Evolutionary conservation across 768 basidiomycete genomes (phyloP).

Genomic region (Russula griseocarnosa): DNA sequence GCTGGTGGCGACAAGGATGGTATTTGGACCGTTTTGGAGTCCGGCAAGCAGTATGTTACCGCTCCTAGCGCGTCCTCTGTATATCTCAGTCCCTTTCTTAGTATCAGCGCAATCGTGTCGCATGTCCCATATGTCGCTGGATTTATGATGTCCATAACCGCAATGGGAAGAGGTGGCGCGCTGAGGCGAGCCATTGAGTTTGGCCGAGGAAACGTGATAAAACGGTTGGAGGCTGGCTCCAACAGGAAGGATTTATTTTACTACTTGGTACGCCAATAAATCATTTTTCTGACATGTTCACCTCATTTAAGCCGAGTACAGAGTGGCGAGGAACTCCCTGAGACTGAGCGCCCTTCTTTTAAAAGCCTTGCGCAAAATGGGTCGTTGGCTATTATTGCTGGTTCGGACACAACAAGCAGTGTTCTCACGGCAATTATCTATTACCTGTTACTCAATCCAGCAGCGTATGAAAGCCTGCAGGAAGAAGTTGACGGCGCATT

Average conservation of each 20-base stretch:
- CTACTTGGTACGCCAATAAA: slow-evolving; percentile 35
- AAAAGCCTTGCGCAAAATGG: slow-evolving; percentile 36
- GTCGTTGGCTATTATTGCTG: slow-evolving; percentile 40
- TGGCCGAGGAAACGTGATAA: not conserved
- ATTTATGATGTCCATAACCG: too few species aligned
- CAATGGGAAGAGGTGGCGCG: not conserved
- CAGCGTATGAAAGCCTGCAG: slow-evolving; percentile 16
- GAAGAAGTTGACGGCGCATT: slow-evolving; percentile 21
- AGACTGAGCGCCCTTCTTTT: slow-evolving; percentile 10
- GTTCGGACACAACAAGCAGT: slow-evolving; percentile 43
- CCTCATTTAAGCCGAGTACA: not conserved
- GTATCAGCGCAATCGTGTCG: not conserved
- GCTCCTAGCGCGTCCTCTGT: too few species aligned
- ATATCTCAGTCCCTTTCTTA: slow-evolving; percentile 3
- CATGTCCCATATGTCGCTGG: slow-evolving; percentile 1
- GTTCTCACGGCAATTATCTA: slow-evolving; percentile 37
- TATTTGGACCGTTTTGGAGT: not conserved
- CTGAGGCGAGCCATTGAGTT: not conserved
- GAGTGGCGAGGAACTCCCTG: slow-evolving; percentile 21
- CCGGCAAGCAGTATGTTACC: not conserved
- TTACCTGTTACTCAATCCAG: slow-evolving; percentile 37
- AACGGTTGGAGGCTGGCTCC: slow-evolving; percentile 10
- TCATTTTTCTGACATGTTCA: not conserved
- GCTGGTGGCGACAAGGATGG: slow-evolving; percentile 24
- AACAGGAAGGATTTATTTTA: slow-evolving; percentile 39